Conservation (phyloP, 192 early-diverging fungal species). For the Coemansia sp. region DNA sequence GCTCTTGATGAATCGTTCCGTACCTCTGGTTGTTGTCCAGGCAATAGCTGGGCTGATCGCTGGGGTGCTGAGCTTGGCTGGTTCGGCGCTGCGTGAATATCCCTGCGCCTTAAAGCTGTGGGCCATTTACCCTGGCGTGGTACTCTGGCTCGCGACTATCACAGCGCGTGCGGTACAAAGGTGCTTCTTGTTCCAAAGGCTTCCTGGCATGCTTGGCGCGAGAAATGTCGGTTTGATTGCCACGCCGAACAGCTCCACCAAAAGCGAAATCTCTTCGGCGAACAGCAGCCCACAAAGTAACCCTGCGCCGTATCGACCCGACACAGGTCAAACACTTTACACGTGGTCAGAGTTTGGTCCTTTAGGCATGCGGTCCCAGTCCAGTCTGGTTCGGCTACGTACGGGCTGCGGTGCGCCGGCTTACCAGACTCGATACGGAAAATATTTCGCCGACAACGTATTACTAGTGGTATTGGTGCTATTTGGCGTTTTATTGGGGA, state of each 20-base stretch:
- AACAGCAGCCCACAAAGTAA: background rate
- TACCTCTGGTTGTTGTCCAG: conserved; percentile 29
- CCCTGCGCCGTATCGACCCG: conserved; percentile 6
- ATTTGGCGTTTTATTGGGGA: conserved; percentile 11
- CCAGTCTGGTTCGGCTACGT: background rate
- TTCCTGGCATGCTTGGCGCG: background rate
- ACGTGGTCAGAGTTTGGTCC: conserved; percentile 32
- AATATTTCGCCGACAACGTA: conserved; percentile 4
- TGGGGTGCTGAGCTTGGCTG: conserved; percentile 23
- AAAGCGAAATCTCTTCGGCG: background rate
- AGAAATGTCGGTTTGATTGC: background rate
- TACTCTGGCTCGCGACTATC: conserved; percentile 32
- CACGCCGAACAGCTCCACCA: conserved; percentile 5
- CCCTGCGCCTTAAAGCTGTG: conserved; percentile 45
- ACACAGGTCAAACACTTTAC: conserved; percentile 20
- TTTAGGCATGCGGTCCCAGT: conserved; percentile 5
- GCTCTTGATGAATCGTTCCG: conserved; percentile 24
- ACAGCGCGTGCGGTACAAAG: conserved; percentile 33
- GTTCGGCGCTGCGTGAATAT: conserved; percentile 22
- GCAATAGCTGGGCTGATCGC: conserved; percentile 15
- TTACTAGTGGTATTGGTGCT: conserved; percentile 16
- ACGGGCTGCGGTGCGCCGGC: background rate
- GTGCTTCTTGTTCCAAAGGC: conserved; percentile 12
- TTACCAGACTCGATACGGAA: conserved; percentile 15
- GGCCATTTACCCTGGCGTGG: conserved; percentile 32